These are phyloP conservation scores for Annulohypoxylon maeteangense DNA, from an alignment of 495 filamentous ascomycete species.

Conservation along the genomic window DNA sequence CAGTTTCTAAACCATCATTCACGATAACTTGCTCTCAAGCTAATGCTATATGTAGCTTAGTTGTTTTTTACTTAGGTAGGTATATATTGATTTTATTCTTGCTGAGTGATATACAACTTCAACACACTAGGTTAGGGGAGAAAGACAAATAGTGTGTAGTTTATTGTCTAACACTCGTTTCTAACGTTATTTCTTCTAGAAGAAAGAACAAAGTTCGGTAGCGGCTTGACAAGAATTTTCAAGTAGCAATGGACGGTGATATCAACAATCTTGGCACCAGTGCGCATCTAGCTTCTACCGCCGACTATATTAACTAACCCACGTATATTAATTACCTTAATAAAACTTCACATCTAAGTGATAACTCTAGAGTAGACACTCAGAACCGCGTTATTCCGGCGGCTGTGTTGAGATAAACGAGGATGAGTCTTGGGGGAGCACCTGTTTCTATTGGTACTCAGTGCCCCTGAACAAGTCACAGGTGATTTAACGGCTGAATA, in stretches of 20 bases:
- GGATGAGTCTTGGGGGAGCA: background rate
- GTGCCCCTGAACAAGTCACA: background rate
- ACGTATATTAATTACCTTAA: conserved; percentile 15
- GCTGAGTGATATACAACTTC: background rate
- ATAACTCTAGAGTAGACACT: background rate
- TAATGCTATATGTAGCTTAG: too few relatives aligned
- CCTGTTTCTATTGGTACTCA: background rate
- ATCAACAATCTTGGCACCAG: conserved; percentile 30
- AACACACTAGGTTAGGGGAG: background rate
- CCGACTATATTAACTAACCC: conserved; percentile 1
- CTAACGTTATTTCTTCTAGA: background rate
- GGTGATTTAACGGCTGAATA: conserved; percentile 13
- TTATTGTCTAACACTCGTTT: background rate
- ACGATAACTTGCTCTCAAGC: background rate
- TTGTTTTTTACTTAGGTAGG: too few relatives aligned
- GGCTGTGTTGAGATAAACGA: background rate
- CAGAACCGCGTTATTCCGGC: background rate
- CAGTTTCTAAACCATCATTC: background rate
- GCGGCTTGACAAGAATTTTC: background rate
- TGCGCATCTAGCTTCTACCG: conserved; percentile 11
- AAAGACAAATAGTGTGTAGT: background rate
- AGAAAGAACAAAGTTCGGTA: background rate
- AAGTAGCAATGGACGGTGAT: conserved; percentile 24
- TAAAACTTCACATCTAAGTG: background rate
- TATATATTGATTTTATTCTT: background rate